These are phyloP conservation scores for Candida ovalis DNA, from an alignment of 805 yeast species.

Conservation along the genomic window DNA sequence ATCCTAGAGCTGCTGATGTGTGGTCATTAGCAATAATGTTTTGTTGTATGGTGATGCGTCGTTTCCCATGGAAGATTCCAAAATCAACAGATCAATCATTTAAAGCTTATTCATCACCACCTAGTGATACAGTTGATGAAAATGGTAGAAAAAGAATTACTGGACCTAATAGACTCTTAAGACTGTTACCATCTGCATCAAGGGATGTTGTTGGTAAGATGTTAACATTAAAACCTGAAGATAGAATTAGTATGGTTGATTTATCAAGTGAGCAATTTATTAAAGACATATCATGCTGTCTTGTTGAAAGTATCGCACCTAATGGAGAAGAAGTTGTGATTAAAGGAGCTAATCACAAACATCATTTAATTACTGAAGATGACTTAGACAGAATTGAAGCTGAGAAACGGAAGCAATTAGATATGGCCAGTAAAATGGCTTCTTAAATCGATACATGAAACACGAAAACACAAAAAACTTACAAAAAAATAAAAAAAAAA, in stretches of 20 bases:
- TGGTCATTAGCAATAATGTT: constrained; percentile 94
- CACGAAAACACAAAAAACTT: too few relatives aligned
- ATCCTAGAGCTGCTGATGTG: constrained; percentile 83
- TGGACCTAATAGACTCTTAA: constrained; percentile 72
- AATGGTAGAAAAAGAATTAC: constrained; percentile 20
- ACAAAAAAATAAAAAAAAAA: neutral
- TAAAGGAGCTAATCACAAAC: constrained; percentile 45
- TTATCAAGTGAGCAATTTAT: constrained; percentile 59
- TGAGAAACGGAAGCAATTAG: constrained; percentile 28
- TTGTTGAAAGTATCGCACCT: constrained; percentile 22
- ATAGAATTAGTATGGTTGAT: constrained; percentile 57
- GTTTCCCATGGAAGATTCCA: constrained; percentile 98
- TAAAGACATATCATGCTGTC: constrained; percentile 53
- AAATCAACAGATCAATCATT: constrained; percentile 69
- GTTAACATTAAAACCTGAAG: constrained; percentile 56
- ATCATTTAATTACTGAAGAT: constrained; percentile 67
- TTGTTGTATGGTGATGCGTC: constrained; percentile 80
- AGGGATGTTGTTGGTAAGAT: constrained; percentile 59
- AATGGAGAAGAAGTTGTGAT: constrained; percentile 13
- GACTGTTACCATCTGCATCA: constrained; percentile 66
- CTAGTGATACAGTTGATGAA: constrained; percentile 24
- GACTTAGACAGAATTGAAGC: constrained; percentile 44
- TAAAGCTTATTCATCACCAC: constrained; percentile 50
- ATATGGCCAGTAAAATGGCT: constrained; percentile 7
- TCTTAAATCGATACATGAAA: neutral